Conservation (phyloP, 441 rosid species). For the Breynia disticha region DNA sequence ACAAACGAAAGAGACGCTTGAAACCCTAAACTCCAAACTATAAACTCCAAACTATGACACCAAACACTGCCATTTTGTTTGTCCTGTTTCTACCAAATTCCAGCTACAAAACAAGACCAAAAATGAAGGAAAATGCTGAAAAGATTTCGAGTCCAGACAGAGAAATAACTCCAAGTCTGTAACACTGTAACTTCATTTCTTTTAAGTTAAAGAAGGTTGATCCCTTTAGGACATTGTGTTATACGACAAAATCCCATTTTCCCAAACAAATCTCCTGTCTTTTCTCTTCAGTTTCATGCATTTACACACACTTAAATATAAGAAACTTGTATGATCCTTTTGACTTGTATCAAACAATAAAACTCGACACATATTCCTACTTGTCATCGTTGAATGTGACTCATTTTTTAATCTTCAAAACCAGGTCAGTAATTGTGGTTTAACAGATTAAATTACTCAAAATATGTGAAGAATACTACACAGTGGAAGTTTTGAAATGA, state of each 20-base stretch:
- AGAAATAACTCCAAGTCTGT: slow-evolving; percentile 5
- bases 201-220: slow-evolving; percentile 15
- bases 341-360: slow-evolving; percentile 26
- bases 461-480: slow-evolving; percentile 7
- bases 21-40: slow-evolving; percentile 14
- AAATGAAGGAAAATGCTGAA: slow-evolving; percentile 6
- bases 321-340: slow-evolving; percentile 12
- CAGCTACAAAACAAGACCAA: slow-evolving; percentile 10
- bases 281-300: background rate
- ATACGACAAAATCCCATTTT: slow-evolving; percentile 21
- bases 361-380: slow-evolving; percentile 32
- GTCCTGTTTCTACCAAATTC: slow-evolving; percentile 19
- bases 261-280: slow-evolving; percentile 3
- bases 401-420: background rate
- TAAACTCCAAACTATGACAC: slow-evolving; percentile 18
- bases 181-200: slow-evolving; percentile 12
- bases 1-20: slow-evolving; percentile 16
- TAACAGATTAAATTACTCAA: slow-evolving; percentile 5
- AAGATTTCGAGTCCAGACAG: slow-evolving; percentile 10
- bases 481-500: slow-evolving; percentile 17
- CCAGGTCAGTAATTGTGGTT: background rate
- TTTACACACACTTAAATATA: slow-evolving; percentile 1
- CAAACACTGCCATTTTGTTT: slow-evolving; percentile 8
- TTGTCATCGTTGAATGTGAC: slow-evolving; percentile 21
- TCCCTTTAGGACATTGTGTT: slow-evolving; percentile 18